phyloP scores from a whole-genome alignment of 345 rosid species.

The Citrus unshiu region DNA sequence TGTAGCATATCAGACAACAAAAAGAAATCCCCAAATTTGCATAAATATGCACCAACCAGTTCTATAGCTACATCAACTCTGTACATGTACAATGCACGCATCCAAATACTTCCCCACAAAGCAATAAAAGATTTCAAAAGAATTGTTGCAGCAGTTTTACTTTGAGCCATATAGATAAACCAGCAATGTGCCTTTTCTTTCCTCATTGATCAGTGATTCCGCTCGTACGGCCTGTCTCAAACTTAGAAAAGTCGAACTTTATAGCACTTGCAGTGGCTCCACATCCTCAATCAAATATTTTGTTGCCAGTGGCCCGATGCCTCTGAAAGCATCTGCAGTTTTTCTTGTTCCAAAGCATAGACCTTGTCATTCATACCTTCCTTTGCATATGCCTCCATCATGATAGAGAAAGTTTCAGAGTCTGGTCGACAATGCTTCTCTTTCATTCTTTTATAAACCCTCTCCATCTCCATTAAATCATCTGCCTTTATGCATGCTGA shows the following conservation, averaged over 20 bases:
- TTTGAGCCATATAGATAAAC: neutral
- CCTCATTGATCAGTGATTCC: neutral
- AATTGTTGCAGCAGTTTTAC: neutral
- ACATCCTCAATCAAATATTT: neutral
- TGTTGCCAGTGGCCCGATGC: neutral
- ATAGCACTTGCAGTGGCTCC: neutral
- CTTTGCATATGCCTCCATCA: constrained; percentile 72
- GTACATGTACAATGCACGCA: neutral
- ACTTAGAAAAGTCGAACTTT: neutral
- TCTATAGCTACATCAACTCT: neutral
- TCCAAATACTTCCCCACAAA: neutral
- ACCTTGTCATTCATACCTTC: constrained; percentile 83
- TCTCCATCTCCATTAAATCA: constrained; percentile 92
- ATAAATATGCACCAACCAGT: neutral
- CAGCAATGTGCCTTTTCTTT: neutral
- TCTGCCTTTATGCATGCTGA: constrained; percentile 71
- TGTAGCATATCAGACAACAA: neutral
- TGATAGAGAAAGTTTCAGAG: constrained; percentile 42
- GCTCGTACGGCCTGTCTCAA: neutral
- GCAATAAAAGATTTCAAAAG: neutral
- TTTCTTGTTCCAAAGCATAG: constrained; percentile 72
- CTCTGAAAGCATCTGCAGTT: constrained; percentile 18
- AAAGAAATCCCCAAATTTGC: neutral
- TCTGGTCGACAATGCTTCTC: constrained; percentile 57
- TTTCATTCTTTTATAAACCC: constrained; percentile 75